Evolutionary conservation across 2,329 filamentous ascomycete genomes (phyloP), one percentile per base, ranked within the genome.

Genomic region (Westerdykella sp.): DNA sequence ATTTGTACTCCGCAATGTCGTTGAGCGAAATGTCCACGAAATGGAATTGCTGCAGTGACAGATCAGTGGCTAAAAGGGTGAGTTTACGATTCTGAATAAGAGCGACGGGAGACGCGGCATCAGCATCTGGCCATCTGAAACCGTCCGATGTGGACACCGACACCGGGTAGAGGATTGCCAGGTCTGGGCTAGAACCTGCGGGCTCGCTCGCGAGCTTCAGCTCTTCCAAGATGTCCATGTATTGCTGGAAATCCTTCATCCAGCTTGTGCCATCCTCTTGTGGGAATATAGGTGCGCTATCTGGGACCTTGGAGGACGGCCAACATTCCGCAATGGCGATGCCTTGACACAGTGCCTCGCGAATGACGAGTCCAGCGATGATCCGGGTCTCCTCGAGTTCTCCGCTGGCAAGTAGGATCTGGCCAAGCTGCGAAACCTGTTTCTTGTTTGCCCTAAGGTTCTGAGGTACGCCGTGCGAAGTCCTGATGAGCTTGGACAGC

Each of bases 321-420:
- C 62, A 66, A 47, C 63, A 63, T 16, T 42, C 46, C 15, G 41
- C 21, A 28, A 57, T 62, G 1, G 51, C 44, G 34, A 64, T 47
- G 12, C 53, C 51, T 5, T 48, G 38, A 16, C 51, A 44, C 6
- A 62, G 30, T 10, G 54, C 55, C 39, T 57, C 44, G 23, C 55
- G 55, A 30, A 67, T 55, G 25, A 65, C 48, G 11, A 63, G 42
- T 6, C 60, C 63, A 5, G 62, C 57, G 5, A 67, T 41, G 9
- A 67, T 52, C 14, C 51, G 63, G 12, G 50, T 56, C 41, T 64
- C 60, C 44, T 65, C 65, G 6, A 34, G 40, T 40, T 62, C 57
- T 1, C 43, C 39, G 3, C 18, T 31, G 13, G 48, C 43, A 9
- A 62, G 47, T 3, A 67, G 49, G 25, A 62, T 39, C 0, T 53